phyloP scores from a whole-genome alignment of 805 yeast genomes.

The Zygosaccharomyces rouxii region DNA sequence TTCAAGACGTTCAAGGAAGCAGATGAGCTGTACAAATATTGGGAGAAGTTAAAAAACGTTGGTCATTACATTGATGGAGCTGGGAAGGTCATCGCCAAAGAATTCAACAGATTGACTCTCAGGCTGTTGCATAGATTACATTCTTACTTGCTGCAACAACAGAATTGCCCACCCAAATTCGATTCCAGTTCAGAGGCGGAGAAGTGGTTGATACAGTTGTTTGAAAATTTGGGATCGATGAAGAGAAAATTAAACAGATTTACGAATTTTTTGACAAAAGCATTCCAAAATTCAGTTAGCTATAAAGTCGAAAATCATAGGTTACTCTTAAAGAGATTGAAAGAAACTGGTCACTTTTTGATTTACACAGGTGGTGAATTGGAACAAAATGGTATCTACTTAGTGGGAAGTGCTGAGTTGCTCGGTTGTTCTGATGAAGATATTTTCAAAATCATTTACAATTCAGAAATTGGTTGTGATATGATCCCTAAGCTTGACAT shows the following conservation, averaged over 20 bases:
- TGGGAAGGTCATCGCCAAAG: slow-evolving; percentile 74
- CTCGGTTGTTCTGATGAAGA: slow-evolving; percentile 39
- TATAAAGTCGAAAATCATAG: slow-evolving; percentile 51
- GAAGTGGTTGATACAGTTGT: slow-evolving; percentile 63
- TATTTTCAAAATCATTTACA: slow-evolving; percentile 42
- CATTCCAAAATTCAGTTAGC: slow-evolving; percentile 68
- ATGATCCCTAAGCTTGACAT: slow-evolving; percentile 33
- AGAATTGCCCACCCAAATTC: slow-evolving; percentile 53
- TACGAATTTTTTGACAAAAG: slow-evolving; percentile 57
- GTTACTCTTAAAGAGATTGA: slow-evolving; percentile 53
- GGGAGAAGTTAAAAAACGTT: slow-evolving; percentile 70
- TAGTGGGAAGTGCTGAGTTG: slow-evolving; percentile 61
- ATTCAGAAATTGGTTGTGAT: slow-evolving; percentile 51
- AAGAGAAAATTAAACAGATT: slow-evolving; percentile 82
- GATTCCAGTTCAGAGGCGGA: slow-evolving; percentile 40
- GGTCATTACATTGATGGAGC: slow-evolving; percentile 80
- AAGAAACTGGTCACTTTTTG: slow-evolving; percentile 66
- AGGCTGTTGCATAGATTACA: slow-evolving; percentile 65
- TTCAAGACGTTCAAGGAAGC: slow-evolving; percentile 88
- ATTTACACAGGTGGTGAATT: slow-evolving; percentile 63
- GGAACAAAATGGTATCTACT: slow-evolving; percentile 72
- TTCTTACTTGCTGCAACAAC: slow-evolving; percentile 67
- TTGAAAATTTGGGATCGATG: slow-evolving; percentile 68
- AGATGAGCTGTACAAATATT: slow-evolving; percentile 78
- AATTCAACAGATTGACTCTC: slow-evolving; percentile 59